These are phyloP conservation scores for Acarospora socialis DNA, from an alignment of 2,329 filamentous ascomycete species.

Conservation along the genomic window DNA sequence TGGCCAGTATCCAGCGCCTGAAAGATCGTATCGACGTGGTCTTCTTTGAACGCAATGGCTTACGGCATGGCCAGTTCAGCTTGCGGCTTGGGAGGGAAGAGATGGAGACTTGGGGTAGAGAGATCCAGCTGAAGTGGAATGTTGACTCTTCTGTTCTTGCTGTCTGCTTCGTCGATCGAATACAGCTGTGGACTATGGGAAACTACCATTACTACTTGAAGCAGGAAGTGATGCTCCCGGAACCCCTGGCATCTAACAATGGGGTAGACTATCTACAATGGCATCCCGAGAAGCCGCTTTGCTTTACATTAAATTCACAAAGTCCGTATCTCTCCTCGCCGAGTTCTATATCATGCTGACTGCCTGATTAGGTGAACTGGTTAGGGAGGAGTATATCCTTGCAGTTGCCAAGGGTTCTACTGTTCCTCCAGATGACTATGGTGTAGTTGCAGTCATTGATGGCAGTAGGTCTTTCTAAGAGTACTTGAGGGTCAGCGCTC, in stretches of 20 bases:
- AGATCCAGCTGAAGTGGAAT: constrained; percentile 70
- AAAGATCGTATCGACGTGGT: constrained; percentile 61
- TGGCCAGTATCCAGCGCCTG: constrained; percentile 71
- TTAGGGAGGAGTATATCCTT: constrained; percentile 54
- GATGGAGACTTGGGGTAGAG: constrained; percentile 37
- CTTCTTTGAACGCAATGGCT: constrained; percentile 94
- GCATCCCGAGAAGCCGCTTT: constrained; percentile 75
- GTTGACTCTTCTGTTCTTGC: constrained; percentile 81
- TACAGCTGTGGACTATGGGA: constrained; percentile 94
- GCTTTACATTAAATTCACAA: constrained; percentile 37
- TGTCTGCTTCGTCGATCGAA: constrained; percentile 54
- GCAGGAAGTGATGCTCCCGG: constrained; percentile 50
- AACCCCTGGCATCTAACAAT: constrained; percentile 14
- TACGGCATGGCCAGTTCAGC: constrained; percentile 90
- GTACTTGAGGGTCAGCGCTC: neutral
- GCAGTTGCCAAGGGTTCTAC: constrained; percentile 55
- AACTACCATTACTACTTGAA: constrained; percentile 99
- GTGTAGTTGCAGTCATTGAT: constrained; percentile 71
- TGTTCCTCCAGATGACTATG: constrained; percentile 58
- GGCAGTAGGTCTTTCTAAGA: constrained; percentile 38
- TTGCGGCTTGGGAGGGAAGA: constrained; percentile 47
- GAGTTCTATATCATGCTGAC: neutral
- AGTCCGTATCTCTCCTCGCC: no score
- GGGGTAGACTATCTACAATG: no score
- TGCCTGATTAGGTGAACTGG: constrained; percentile 29